phyloP scores from a whole-genome alignment of 164 flowering plant genomes.

The Sedum album region DNA sequence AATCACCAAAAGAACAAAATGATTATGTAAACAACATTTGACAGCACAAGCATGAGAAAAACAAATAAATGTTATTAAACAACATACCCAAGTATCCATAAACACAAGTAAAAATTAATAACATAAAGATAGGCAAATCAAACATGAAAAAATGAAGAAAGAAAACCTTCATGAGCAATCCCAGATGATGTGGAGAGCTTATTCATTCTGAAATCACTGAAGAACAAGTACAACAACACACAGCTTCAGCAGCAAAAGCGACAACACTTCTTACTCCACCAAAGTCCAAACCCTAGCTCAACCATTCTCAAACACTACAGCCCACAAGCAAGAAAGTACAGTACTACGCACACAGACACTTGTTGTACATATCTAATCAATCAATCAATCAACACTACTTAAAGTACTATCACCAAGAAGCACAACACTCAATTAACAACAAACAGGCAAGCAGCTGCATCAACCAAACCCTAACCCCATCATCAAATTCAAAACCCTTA shows the following conservation, averaged over 20 bases:
- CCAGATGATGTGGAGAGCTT: constrained; percentile 7
- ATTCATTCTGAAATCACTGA: not conserved
- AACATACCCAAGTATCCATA: no score
- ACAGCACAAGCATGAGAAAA: no score
- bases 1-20: not conserved
- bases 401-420: no score
- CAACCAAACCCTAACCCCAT: no score
- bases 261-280: not conserved
- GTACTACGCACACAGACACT: not conserved
- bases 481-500: not conserved
- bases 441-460: no score
- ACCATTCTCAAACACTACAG: not conserved
- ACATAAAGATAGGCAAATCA: no score
- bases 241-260: not conserved
- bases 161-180: not conserved
- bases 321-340: not conserved
- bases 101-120: not conserved
- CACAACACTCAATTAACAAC: not conserved
- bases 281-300: not conserved
- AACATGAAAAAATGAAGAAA: not conserved
- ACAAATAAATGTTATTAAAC: no score
- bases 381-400: no score
- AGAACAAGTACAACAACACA: not conserved
- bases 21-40: no score
- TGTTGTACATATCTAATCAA: not conserved